Evolutionary conservation across 345 rosid species (phyloP).

Genomic region (Microcos paniculata): DNA sequence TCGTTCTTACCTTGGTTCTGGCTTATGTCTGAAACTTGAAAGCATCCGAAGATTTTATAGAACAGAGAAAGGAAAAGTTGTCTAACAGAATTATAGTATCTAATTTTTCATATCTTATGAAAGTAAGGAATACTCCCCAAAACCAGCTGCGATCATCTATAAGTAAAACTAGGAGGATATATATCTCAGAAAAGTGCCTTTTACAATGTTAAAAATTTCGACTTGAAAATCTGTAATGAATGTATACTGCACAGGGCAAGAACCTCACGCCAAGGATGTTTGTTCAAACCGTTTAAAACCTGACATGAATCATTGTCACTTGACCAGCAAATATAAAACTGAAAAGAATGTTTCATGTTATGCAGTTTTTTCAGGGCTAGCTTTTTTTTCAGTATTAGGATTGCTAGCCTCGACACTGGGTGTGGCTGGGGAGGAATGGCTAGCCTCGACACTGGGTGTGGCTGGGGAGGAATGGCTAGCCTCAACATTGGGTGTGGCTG

Average conservation of each 20-base stretch:
- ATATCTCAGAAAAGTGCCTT: not conserved
- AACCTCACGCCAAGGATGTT: constrained; percentile 9
- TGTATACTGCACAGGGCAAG: constrained; percentile 19
- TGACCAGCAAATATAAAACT: not conserved
- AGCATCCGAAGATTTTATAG: too few relatives aligned
- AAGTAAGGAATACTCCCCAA: not conserved
- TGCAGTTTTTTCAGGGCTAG: constrained; percentile 25
- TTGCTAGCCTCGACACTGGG: constrained; percentile 33
- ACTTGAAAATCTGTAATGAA: constrained; percentile 20
- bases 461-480: constrained; percentile 44
- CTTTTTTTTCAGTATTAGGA: constrained; percentile 34
- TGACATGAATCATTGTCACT: constrained; percentile 20
- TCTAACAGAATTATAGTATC: not conserved
- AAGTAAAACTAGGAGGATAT: not conserved
- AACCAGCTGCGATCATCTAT: not conserved
- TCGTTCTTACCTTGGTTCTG: not conserved
- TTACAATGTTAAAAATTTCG: not conserved
- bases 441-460: constrained; percentile 30
- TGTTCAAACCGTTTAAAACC: constrained; percentile 17
- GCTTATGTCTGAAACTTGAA: not conserved
- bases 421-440: constrained; percentile 45
- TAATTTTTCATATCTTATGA: not conserved
- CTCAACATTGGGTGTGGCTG: constrained; percentile 34
- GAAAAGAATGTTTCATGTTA: constrained; percentile 23
- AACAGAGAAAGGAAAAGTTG: not conserved